phyloP scores from a whole-genome alignment of 345 rosid species.

The Boechera stricta region DNA sequence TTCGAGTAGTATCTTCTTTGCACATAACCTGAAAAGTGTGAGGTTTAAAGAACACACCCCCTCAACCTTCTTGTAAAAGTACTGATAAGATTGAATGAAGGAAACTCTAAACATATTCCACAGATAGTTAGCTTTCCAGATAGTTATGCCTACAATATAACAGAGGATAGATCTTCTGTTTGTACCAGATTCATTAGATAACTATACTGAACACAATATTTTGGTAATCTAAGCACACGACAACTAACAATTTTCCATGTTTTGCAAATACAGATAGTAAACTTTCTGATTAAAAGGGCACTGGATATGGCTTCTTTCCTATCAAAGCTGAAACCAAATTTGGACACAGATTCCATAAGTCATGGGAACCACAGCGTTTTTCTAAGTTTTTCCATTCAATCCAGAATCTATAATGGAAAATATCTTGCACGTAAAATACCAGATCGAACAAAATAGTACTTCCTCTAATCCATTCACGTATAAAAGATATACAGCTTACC shows the following conservation, averaged over 20 bases:
- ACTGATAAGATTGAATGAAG: conserved; percentile 13
- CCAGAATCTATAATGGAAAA: conserved; percentile 1
- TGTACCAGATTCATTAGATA: conserved; percentile 7
- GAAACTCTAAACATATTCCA: conserved; percentile 22
- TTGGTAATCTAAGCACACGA: not conserved
- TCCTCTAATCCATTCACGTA: conserved; percentile 27
- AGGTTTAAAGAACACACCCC: conserved; percentile 6
- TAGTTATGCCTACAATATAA: not conserved
- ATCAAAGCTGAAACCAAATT: conserved; percentile 16
- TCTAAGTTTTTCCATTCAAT: conserved; percentile 1
- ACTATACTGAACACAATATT: not conserved
- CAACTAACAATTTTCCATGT: conserved; percentile 7
- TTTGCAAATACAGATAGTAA: conserved; percentile 3
- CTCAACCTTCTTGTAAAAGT: conserved; percentile 17
- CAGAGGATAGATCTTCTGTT: not conserved
- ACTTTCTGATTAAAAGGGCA: conserved; percentile 6
- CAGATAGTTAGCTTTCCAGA: conserved; percentile 3
- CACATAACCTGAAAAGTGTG: conserved; percentile 70
- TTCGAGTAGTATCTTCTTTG: conserved; percentile 87
- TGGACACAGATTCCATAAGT: conserved; percentile 12
- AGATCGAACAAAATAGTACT: not conserved
- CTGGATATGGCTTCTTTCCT: conserved; percentile 11
- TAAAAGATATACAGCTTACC: conserved; percentile 57
- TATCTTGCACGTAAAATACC: not conserved
- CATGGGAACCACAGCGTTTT: conserved; percentile 13